These are phyloP conservation scores for Fusarium nelsonii DNA, from an alignment of 2,329 filamentous ascomycete genomes.

Conservation along the genomic window DNA sequence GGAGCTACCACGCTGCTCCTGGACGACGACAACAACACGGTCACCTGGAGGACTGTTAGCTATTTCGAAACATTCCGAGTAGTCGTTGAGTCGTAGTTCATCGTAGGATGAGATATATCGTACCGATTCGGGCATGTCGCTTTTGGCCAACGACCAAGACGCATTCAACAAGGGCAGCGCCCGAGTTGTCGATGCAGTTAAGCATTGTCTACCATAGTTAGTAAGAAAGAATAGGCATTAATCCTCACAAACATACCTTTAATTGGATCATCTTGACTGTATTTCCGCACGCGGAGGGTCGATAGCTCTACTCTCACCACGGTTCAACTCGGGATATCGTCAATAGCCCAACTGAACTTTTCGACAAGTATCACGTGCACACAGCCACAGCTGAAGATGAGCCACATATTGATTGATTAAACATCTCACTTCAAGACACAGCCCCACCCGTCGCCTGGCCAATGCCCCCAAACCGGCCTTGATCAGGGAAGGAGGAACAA, in stretches of 20 bases:
- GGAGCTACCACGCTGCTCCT: conserved; percentile 89
- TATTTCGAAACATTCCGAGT: not conserved
- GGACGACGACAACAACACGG: conserved; percentile 95
- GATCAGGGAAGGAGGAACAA: conserved; percentile 39
- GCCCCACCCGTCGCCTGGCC: conserved; percentile 51
- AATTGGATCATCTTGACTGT: conserved; percentile 85
- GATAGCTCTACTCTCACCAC: conserved; percentile 42
- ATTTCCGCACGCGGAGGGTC: conserved; percentile 36
- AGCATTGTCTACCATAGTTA: conserved; percentile 80
- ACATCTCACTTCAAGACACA: conserved; percentile 16
- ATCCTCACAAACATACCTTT: conserved; percentile 67
- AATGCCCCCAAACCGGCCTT: conserved; percentile 45
- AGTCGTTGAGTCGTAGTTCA: not conserved
- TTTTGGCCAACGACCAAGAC: conserved; percentile 93
- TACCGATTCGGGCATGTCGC: conserved; percentile 88
- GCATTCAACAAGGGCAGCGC: conserved; percentile 96
- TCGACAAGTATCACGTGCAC: conserved; percentile 46
- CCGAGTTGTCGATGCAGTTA: conserved; percentile 99
- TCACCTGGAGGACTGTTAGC: conserved; percentile 73
- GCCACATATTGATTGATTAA: conserved; percentile 18
- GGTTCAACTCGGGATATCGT: conserved; percentile 36
- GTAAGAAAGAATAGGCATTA: accelerated
- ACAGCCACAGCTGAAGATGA: conserved; percentile 27
- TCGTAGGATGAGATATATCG: conserved; percentile 43
- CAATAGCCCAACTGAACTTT: conserved; percentile 43